Evolutionary conservation across 805 yeast species (phyloP).

Genomic region (Schizosaccharomyces cryophilus): DNA sequence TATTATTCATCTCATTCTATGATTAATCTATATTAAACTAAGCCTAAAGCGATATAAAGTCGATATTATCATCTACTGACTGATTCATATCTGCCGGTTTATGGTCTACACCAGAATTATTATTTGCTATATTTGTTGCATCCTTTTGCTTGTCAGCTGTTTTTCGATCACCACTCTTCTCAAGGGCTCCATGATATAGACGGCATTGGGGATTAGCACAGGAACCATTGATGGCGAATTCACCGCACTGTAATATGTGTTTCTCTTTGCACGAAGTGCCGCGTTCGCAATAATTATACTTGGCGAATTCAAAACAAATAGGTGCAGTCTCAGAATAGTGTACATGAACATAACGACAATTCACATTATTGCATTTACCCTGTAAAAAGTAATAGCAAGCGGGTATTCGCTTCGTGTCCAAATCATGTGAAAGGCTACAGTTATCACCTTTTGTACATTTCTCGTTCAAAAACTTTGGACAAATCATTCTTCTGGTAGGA

Average conservation of each 20-base stretch:
- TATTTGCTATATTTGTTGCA: not conserved
- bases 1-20: too few relatives aligned
- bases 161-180: too few relatives aligned
- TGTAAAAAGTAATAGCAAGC: constrained; percentile 28
- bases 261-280: constrained; percentile 33
- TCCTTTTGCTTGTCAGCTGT: not conserved
- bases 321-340: constrained; percentile 19
- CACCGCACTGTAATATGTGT: constrained; percentile 48
- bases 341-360: constrained; percentile 29
- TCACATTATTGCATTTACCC: constrained; percentile 23
- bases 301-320: constrained; percentile 42
- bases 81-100: not conserved
- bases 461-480: constrained; percentile 25
- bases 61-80: not conserved
- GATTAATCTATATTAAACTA: not conserved
- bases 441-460: constrained; percentile 21
- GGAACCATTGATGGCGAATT: constrained; percentile 31
- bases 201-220: constrained; percentile 29
- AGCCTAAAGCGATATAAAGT: not conserved
- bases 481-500: constrained; percentile 26
- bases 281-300: constrained; percentile 41
- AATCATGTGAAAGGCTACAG: constrained; percentile 34
- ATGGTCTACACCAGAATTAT: not conserved
- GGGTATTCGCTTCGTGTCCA: constrained; percentile 35
- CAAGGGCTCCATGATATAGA: constrained; percentile 20